These are phyloP conservation scores for Pichia sp. DNA, from an alignment of 1,139 yeast genomes.

Conservation along the genomic window DNA sequence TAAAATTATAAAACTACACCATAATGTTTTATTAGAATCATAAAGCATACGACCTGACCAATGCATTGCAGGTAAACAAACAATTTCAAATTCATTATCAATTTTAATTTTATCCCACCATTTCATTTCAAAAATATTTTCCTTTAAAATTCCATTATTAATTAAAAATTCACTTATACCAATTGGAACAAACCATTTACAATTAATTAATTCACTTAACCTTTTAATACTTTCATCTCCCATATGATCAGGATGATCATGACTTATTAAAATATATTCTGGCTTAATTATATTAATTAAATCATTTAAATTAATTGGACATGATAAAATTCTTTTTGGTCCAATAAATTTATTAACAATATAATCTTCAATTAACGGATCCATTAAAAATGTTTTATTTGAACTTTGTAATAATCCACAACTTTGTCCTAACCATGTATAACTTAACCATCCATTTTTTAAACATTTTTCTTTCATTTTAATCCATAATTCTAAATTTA, in stretches of 20 bases:
- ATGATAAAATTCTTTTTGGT: constrained; percentile 69
- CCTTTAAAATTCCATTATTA: constrained; percentile 46
- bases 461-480: constrained; percentile 7
- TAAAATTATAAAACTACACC: constrained; percentile 79
- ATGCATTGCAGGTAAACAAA: constrained; percentile 95
- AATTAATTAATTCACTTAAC: constrained; percentile 44
- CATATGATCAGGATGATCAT: constrained; percentile 92
- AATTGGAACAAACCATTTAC: constrained; percentile 80
- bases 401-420: constrained; percentile 70
- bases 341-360: constrained; percentile 62
- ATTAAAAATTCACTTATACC: constrained; percentile 64
- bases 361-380: constrained; percentile 72
- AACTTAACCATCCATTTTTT: constrained; percentile 34
- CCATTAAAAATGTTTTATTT: constrained; percentile 58
- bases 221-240: constrained; percentile 55
- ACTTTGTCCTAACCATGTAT: constrained; percentile 93
- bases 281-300: constrained; percentile 49
- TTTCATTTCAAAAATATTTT: constrained; percentile 56
- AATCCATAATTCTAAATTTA: constrained; percentile 49
- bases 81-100: constrained; percentile 61
- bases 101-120: constrained; percentile 71
- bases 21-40: constrained; percentile 74
- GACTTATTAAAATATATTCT: constrained; percentile 74
- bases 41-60: constrained; percentile 84
- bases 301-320: constrained; percentile 61